Percentiles rank a stretch among this genome's conserved stretches.
Evolutionary conservation across 2,329 filamentous ascomycete genomes (phyloP).

Genomic region (Dendrostoma leiphaemia): DNA sequence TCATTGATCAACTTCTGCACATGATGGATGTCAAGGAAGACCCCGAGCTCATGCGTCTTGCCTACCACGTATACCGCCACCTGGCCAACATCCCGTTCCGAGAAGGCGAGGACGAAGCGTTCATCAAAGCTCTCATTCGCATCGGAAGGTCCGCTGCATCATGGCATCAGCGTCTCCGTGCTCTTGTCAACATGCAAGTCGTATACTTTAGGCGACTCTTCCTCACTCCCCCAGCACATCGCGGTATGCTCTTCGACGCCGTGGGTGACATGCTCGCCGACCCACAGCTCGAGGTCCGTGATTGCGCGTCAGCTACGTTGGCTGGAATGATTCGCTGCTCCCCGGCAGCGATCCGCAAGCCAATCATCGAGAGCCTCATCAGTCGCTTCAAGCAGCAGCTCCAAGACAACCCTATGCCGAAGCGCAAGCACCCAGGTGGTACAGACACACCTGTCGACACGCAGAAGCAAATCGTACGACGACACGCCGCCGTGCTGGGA

Average conservation of each 20-base stretch:
- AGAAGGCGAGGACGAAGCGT: conserved; percentile 77
- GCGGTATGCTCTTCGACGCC: conserved; percentile 80
- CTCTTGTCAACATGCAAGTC: conserved; percentile 97
- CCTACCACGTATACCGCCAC: conserved; percentile 96
- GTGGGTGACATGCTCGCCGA: conserved; percentile 96
- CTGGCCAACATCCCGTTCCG: conserved; percentile 93
- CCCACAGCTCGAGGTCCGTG: conserved; percentile 86
- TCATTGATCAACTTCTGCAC: conserved; percentile 90
- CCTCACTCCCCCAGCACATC: conserved; percentile 71
- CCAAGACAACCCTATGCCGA: conserved; percentile 83
- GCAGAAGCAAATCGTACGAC: conserved; percentile 73
- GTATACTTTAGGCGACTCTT: conserved; percentile 97
- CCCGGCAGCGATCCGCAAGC: conserved; percentile 72
- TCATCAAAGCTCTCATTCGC: conserved; percentile 81
- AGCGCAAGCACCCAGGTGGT: conserved; percentile 60
- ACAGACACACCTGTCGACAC: conserved; percentile 69
- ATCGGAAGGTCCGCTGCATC: conserved; percentile 81
- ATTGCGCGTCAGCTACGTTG: conserved; percentile 86
- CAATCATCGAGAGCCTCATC: conserved; percentile 74
- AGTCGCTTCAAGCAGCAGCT: conserved; percentile 76
- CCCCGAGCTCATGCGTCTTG: conserved; percentile 87
- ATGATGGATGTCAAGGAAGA: conserved; percentile 99
- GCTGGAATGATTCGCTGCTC: conserved; percentile 99
- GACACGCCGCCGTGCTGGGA: conserved; percentile 89
- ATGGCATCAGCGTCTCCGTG: conserved; percentile 94